Conservation (phyloP, 768 basidiomycete genomes). For the Leucocoprinus sp. region DNA sequence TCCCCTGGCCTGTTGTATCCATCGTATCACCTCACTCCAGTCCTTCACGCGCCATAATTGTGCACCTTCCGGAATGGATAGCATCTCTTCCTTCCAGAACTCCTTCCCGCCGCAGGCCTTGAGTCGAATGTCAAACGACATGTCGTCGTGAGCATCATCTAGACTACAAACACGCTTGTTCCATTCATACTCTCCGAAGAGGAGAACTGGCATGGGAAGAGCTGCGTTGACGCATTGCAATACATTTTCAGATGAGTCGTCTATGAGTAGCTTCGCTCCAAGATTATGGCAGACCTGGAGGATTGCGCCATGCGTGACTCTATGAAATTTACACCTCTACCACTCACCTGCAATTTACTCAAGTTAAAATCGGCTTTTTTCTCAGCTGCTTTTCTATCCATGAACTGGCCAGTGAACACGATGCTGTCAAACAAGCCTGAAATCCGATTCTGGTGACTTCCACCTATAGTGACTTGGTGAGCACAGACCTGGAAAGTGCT, state of each 20-base stretch:
- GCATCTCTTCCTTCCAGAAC: conserved; percentile 49
- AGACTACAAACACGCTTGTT: conserved; percentile 48
- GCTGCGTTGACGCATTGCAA: conserved; percentile 42
- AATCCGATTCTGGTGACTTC: not conserved
- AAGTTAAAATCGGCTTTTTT: conserved; percentile 46
- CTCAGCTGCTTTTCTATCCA: conserved; percentile 37
- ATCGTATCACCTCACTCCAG: conserved; percentile 52
- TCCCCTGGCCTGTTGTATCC: conserved; percentile 26
- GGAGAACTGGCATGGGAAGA: conserved; percentile 49
- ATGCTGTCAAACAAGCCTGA: conserved; percentile 47
- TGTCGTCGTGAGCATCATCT: conserved; percentile 38
- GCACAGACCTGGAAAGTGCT: conserved; percentile 50
- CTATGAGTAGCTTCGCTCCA: conserved; percentile 59
- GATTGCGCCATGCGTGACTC: not conserved
- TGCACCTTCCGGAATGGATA: conserved; percentile 41
- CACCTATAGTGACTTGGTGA: not conserved
- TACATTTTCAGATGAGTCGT: conserved; percentile 78
- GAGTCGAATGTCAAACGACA: conserved; percentile 44
- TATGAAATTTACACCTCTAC: not conserved
- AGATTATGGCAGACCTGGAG: conserved; percentile 55
- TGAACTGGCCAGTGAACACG: conserved; percentile 71
- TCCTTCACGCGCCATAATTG: conserved; percentile 47
- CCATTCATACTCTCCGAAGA: conserved; percentile 78
- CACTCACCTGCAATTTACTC: conserved; percentile 58
- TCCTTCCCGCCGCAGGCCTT: conserved; percentile 37